Conservation (phyloP, 2,329 filamentous ascomycete genomes). For the Cercospora sojina region DNA sequence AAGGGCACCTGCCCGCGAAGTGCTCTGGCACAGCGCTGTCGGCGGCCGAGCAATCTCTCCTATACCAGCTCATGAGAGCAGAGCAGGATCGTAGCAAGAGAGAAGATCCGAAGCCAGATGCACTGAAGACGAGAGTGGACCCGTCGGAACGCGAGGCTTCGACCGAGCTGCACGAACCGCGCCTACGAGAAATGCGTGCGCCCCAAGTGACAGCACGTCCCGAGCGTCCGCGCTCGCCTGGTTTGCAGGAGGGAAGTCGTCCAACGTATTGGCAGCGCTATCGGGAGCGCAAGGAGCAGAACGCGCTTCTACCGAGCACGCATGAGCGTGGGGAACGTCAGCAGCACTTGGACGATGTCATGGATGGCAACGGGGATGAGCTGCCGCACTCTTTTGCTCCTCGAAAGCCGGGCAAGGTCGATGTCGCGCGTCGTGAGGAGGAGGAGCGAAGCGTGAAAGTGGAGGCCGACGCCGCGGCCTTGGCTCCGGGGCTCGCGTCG, state of each 20-base stretch:
- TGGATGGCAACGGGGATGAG: background rate
- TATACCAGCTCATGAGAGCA: conserved; percentile 17
- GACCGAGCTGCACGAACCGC: background rate
- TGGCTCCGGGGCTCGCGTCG: conserved; percentile 8
- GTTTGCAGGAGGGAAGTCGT: background rate
- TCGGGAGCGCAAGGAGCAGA: conserved; percentile 8
- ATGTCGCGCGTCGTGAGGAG: background rate
- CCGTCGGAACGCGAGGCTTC: background rate
- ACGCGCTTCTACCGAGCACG: background rate
- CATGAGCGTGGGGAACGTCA: background rate
- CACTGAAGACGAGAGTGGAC: background rate
- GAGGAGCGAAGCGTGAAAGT: background rate
- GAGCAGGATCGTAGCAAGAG: conserved; percentile 23
- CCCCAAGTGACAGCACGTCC: background rate
- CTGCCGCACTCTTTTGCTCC: background rate
- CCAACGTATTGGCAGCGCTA: conserved; percentile 16
- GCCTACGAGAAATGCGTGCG: background rate
- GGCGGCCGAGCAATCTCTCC: conserved; percentile 16
- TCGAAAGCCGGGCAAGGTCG: background rate
- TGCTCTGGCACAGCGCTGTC: conserved; percentile 15
- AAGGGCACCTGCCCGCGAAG: conserved; percentile 24
- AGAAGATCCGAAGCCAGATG: conserved; percentile 7
- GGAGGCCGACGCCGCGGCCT: background rate
- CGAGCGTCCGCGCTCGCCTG: background rate
- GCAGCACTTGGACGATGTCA: background rate